These are phyloP conservation scores for Coemansia sp. DNA, from an alignment of 192 early-diverging fungal genomes.

Conservation along the genomic window DNA sequence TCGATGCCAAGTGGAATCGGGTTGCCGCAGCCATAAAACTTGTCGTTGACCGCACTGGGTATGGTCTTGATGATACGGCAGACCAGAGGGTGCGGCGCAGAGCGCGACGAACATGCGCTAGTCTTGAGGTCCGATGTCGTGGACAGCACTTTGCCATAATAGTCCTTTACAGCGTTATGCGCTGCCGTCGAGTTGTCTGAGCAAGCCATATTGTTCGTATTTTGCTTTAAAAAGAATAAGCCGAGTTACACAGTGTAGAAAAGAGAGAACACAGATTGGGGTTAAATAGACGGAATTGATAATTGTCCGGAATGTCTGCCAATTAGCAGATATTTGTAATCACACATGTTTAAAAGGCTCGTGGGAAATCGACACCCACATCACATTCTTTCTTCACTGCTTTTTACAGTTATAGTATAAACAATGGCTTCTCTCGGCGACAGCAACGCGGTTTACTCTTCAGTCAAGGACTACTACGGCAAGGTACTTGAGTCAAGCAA, in stretches of 20 bases:
- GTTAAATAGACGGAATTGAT: neutral
- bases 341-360: no score
- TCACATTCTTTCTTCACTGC: neutral
- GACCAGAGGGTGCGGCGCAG: slow-evolving; percentile 26
- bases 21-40: slow-evolving; percentile 50
- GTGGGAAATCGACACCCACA: neutral
- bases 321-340: slow-evolving; percentile 4
- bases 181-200: neutral
- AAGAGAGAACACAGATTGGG: neutral
- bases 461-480: slow-evolving; percentile 43
- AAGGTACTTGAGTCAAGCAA: slow-evolving; percentile 28
- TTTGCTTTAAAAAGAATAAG: neutral
- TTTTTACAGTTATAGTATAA: neutral
- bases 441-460: slow-evolving; percentile 3
- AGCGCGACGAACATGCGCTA: slow-evolving; percentile 25
- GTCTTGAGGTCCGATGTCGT: slow-evolving; percentile 28
- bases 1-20: slow-evolving; percentile 51
- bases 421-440: slow-evolving; percentile 10
- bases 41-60: slow-evolving; percentile 35
- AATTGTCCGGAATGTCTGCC: slow-evolving; percentile 2
- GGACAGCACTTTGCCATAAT: slow-evolving; percentile 39
- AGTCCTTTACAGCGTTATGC: slow-evolving; percentile 22
- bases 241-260: neutral
- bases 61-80: slow-evolving; percentile 36
- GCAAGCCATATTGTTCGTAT: neutral